Evolutionary conservation across 306 rosid species (phyloP).

Genomic region (Ormosia emarginata): DNA sequence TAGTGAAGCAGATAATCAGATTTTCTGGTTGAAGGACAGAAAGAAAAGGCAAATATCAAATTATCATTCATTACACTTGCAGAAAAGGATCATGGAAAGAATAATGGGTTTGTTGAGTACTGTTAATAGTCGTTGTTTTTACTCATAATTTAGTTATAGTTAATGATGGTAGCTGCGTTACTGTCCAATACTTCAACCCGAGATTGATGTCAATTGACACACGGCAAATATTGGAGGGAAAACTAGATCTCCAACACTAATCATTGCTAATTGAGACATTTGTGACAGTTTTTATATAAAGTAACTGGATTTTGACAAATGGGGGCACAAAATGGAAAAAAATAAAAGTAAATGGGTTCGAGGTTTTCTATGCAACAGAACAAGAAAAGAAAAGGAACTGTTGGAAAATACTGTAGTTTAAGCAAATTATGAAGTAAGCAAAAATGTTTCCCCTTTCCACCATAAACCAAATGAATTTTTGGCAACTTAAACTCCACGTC

Average conservation of each 20-base stretch:
- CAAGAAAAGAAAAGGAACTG: not conserved
- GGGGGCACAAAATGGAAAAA: not conserved
- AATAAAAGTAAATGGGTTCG: not conserved
- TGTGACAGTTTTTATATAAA: not conserved
- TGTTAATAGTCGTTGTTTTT: not conserved
- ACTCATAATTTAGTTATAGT: slow-evolving; percentile 1
- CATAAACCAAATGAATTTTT: slow-evolving; percentile 14
- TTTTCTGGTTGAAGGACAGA: not conserved
- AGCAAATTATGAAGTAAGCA: not conserved
- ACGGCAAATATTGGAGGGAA: not conserved
- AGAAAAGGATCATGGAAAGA: not conserved
- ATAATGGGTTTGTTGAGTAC: not conserved
- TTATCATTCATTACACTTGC: slow-evolving; percentile 7
- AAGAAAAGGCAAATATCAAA: not conserved
- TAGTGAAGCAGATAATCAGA: not conserved
- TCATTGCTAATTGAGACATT: not conserved
- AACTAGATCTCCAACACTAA: not conserved
- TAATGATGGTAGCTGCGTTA: slow-evolving; percentile 5
- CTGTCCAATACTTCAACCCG: not conserved
- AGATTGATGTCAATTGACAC: not conserved
- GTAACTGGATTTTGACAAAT: not conserved
- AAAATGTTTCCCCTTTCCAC: not conserved
- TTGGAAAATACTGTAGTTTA: not conserved
- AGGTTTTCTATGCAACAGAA: not conserved
- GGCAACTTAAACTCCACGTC: slow-evolving; percentile 29